A percentile compares a stretch with the other conserved stretches of the same genome.
Evolutionary conservation across 139 green algal species (phyloP).

Genomic region (Chlorella sp.): DNA sequence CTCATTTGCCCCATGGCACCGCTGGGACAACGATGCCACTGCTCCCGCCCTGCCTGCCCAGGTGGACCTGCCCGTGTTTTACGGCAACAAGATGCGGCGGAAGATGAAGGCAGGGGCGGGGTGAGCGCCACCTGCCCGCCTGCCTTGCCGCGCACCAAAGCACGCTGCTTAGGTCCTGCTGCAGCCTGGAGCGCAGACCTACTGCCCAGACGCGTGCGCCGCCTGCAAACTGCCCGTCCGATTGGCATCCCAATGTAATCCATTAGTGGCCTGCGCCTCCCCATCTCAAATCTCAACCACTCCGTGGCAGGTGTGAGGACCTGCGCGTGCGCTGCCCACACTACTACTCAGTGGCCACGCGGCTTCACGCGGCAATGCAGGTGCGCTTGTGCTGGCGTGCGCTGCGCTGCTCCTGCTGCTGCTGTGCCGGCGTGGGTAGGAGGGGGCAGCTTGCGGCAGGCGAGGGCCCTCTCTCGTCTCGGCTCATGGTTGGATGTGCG

Average conservation of each 20-base stretch:
- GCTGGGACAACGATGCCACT: not conserved
- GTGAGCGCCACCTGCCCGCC: not conserved
- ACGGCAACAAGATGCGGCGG: conserved; percentile 55
- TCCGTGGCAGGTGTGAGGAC: conserved; percentile 50
- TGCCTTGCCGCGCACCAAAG: no score
- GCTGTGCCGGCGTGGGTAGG: not conserved
- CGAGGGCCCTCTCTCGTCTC: not conserved
- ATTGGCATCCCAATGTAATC: no score
- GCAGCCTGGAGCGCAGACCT: no score
- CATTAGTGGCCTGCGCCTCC: no score
- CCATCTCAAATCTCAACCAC: no score
- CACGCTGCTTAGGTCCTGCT: no score
- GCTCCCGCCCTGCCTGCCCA: no score
- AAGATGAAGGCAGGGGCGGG: conserved; percentile 61
- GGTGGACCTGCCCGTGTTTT: conserved; percentile 46
- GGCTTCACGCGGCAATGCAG: conserved; percentile 44
- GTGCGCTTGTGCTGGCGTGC: not conserved
- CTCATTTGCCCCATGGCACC: not conserved
- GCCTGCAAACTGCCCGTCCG: no score
- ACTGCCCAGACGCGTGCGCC: no score
- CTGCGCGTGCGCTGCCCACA: conserved; percentile 55
- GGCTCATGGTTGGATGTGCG: not conserved
- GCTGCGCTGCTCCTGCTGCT: not conserved
- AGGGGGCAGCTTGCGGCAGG: not conserved
- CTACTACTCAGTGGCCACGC: conserved; percentile 57